Conservation (phyloP, 176 grass and related monocot species). For the Urochloa ruziziensis region DNA sequence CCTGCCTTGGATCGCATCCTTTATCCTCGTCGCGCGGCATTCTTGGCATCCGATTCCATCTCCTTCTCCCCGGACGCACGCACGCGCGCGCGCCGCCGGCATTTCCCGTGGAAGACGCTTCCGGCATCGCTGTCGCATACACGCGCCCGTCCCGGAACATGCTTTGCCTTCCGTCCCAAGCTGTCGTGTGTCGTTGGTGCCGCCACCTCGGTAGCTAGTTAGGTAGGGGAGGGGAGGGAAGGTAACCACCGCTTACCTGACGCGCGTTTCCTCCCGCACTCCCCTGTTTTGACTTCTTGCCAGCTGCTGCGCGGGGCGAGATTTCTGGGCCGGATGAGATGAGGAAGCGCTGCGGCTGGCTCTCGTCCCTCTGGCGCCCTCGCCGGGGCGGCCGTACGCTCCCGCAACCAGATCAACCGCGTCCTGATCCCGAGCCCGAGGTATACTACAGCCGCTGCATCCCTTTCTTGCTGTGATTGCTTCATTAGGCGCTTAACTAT, state of each 20-base stretch:
- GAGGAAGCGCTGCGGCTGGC: conserved; percentile 41
- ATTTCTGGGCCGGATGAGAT: conserved; percentile 24
- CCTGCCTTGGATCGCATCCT: neutral
- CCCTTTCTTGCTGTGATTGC: neutral
- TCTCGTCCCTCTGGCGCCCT: conserved; percentile 24
- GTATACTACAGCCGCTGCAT: conserved; percentile 17
- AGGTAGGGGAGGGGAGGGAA: neutral
- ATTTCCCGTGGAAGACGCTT: neutral
- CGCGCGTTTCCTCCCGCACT: neutral
- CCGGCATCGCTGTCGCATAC: neutral
- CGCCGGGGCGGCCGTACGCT: conserved; percentile 5
- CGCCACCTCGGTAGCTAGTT: conserved; percentile 8
- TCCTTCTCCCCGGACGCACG: neutral
- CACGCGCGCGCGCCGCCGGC: neutral
- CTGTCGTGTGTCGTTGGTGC: neutral
- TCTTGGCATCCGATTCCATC: conserved; percentile 31
- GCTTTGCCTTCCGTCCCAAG: conserved; percentile 23
- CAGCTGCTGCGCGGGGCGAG: neutral
- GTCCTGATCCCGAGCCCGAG: conserved; percentile 5
- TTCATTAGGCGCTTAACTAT: neutral
- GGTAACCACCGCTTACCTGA: conserved; percentile 16
- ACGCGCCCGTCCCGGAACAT: neutral
- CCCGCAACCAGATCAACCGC: conserved; percentile 32
- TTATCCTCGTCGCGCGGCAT: neutral
- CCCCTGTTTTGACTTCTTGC: neutral